Conservation (phyloP, 73 alveolate genomes). For the Durusdinium trenchii region DNA sequence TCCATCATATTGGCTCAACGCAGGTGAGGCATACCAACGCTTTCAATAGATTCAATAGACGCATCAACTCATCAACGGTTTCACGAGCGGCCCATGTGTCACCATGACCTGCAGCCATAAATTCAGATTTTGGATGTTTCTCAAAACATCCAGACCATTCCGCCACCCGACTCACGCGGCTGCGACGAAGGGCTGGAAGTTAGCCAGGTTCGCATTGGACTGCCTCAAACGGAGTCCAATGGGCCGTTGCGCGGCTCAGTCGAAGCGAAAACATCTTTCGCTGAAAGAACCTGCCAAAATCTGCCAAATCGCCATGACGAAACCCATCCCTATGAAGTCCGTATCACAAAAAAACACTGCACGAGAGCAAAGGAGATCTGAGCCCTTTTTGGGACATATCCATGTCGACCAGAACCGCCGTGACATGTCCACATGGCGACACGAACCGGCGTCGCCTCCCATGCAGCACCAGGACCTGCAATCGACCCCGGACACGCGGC, state of each 20-base stretch:
- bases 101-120: background rate
- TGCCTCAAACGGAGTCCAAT: slow-evolving; percentile 28
- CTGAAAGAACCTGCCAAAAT: background rate
- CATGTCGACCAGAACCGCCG: background rate
- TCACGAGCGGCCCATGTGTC: background rate
- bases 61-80: background rate
- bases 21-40: too few relatives aligned
- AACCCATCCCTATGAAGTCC: background rate
- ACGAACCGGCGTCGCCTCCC: slow-evolving; percentile 31
- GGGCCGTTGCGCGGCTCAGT: background rate
- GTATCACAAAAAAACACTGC: too few relatives aligned
- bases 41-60: background rate
- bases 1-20: background rate
- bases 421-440: background rate
- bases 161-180: too few relatives aligned
- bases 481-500: background rate
- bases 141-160: background rate
- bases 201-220: slow-evolving; percentile 72
- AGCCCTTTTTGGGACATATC: background rate
- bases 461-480: slow-evolving; percentile 72
- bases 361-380: background rate
- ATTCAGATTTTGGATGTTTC: background rate
- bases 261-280: background rate
- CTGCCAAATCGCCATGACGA: background rate
- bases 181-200: slow-evolving; percentile 60